Evolutionary conservation across 179 eudicot species (phyloP), one percentile per base, ranked within the genome.

Genomic region (Spinacia oleracea): DNA sequence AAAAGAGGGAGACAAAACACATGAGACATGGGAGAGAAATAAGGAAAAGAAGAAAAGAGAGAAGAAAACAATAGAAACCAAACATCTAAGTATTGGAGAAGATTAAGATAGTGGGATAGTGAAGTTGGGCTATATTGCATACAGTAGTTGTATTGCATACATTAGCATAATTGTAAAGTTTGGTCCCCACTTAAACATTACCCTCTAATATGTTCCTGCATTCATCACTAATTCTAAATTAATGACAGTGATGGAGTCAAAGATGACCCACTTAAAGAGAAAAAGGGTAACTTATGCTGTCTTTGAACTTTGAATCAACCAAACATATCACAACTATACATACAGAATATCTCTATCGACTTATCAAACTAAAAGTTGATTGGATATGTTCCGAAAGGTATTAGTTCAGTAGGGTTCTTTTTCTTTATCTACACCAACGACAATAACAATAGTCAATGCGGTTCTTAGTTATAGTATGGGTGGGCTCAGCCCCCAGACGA

Each of bases 1-100:
- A 18, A 56, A 68, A 71, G 74, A 72, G 50, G 66, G 83, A 59
- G 79, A 76, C 70, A 79, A 76, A 31, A 75, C 50, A 83, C 45
- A 75, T 29, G 77, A 79, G 81, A 83, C 72, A 80, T 23, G 48
- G 76, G 83, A 83, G 76, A 81, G 43, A 77, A 77, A 83, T 80
- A 29, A 48, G 86, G 83, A 67, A 83, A 79, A 80, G 75, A 62
- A 66, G 70, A 58, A 76, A 11, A 59, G 70, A 64, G 78, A 65
- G 20, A 23, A 70, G 73, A 83, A 73, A 67, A 72, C 64, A 75
- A 8, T 11, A 48, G 62, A 16, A 82, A 78, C 42, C 72, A 70
- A 80, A 82, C 79, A 79, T 75, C 34, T 34, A 78, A 62, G 58
- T 79, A 25, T 74, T 59, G 21, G 56, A 34, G 66, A 9, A 55